Percentiles rank a stretch among this genome's conserved stretches.
phyloP scores from a whole-genome alignment of 805 yeast species.

The Ogataea methylovora region DNA sequence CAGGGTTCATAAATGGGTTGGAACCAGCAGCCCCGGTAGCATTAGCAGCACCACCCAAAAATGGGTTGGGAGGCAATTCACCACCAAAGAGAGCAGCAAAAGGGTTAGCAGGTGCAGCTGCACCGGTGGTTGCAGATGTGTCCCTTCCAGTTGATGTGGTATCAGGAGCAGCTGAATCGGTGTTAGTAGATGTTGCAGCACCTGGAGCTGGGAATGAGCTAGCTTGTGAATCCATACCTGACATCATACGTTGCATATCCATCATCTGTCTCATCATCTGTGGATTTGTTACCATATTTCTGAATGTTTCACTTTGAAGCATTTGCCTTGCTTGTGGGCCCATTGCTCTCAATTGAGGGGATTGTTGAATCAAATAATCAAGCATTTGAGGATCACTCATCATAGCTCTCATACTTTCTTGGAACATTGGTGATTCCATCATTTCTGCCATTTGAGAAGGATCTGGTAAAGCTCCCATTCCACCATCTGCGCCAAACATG shows the following conservation, averaged over 20 bases:
- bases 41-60: conserved; percentile 23
- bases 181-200: conserved; percentile 15
- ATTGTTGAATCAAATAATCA: conserved; percentile 71
- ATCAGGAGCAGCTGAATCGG: conserved; percentile 11
- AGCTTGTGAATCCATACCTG: conserved; percentile 23
- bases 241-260: conserved; percentile 56
- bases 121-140: conserved; percentile 8
- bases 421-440: conserved; percentile 77
- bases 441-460: conserved; percentile 67
- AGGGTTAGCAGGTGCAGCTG: conserved; percentile 40
- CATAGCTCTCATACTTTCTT: conserved; percentile 76
- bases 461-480: conserved; percentile 70
- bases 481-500: conserved; percentile 94
- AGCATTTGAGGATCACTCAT: conserved; percentile 83
- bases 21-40: conserved; percentile 18
- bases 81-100: conserved; percentile 37
- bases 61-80: conserved; percentile 30
- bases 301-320: conserved; percentile 76
- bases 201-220: conserved; percentile 46
- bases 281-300: conserved; percentile 78
- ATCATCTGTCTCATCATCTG: conserved; percentile 77
- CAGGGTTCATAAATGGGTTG: conserved; percentile 42
- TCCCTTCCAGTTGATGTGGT: conserved; percentile 9
- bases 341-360: conserved; percentile 78
- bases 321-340: conserved; percentile 85